These are phyloP conservation scores for Pichia terricola DNA, from an alignment of 1,139 yeast species.

Conservation along the genomic window DNA sequence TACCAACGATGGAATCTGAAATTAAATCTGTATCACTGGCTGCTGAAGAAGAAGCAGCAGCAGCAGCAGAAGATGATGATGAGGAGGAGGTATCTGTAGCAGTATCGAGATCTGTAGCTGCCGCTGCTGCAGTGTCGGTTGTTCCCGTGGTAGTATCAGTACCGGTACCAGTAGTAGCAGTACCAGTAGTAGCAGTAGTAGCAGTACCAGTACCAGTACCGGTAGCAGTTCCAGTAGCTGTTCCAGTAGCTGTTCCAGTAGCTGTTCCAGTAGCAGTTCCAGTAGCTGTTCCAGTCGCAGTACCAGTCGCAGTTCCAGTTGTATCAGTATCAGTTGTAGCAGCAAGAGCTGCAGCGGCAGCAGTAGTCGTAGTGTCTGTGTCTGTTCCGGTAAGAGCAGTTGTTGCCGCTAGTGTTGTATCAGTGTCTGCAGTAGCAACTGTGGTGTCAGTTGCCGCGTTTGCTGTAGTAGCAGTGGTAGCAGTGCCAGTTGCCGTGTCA, in stretches of 20 bases:
- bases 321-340: constrained; percentile 5
- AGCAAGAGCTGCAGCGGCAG: neutral
- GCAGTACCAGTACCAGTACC: neutral
- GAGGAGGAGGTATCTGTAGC: neutral
- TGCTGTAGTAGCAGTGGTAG: constrained; percentile 1
- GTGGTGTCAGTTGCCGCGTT: neutral
- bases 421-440: neutral
- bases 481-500: constrained; percentile 1
- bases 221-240: neutral
- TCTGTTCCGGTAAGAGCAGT: constrained; percentile 2
- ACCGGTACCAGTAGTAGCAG: neutral
- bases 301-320: neutral
- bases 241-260: neutral
- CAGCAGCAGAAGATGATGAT: neutral
- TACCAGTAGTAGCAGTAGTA: neutral
- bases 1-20: constrained; percentile 48
- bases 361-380: neutral
- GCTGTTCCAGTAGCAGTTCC: neutral
- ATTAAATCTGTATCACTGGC: constrained; percentile 9
- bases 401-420: neutral
- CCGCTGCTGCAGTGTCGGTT: neutral
- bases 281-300: neutral
- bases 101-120: neutral
- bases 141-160: neutral
- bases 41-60: constrained; percentile 3